Percentiles rank a stretch among this genome's conserved stretches.
Conservation (phyloP, 2,329 filamentous ascomycete species). For the Fonsecaea erecta region DNA sequence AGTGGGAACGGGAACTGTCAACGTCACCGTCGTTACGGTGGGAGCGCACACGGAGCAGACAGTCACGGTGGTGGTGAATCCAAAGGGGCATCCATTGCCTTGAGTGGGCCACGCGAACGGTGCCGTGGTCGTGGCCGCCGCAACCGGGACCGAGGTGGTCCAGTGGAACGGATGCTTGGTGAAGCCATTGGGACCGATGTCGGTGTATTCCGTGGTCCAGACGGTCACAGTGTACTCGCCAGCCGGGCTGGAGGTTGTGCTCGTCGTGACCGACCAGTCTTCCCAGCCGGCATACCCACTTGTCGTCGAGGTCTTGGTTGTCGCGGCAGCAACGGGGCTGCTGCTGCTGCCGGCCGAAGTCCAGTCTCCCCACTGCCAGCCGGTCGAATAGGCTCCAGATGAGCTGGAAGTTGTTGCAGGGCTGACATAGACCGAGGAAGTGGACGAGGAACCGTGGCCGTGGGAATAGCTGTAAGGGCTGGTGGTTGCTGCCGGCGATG, state of each 20-base stretch:
- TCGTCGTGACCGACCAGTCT: conserved; percentile 16
- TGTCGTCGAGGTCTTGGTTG: conserved; percentile 9
- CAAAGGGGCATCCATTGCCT: conserved; percentile 41
- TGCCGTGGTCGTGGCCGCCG: conserved; percentile 32
- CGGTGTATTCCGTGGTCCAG: conserved; percentile 45
- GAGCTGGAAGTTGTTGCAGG: conserved; percentile 5
- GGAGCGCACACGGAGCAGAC: conserved; percentile 46
- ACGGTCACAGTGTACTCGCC: conserved; percentile 9
- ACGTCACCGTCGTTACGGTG: conserved; percentile 22
- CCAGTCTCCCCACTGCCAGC: conserved; percentile 7
- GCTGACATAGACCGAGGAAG: neutral
- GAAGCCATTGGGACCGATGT: conserved; percentile 51
- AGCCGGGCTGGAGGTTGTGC: conserved; percentile 9
- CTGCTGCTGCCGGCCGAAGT: neutral
- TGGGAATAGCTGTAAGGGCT: neutral
- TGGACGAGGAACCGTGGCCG: neutral
- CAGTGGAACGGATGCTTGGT: conserved; percentile 39
- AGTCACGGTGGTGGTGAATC: conserved; percentile 49
- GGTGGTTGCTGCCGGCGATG: neutral
- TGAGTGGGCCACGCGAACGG: conserved; percentile 35
- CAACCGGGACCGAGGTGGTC: conserved; percentile 22
- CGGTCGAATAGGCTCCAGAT: neutral
- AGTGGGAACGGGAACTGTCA: conserved; percentile 27
- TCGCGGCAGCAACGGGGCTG: neutral
- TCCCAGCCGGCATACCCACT: conserved; percentile 13